Percentiles rank a stretch among this genome's conserved stretches.
Conservation (phyloP, 106 monocot genomes). For the Dioscorea dumetorum region DNA sequence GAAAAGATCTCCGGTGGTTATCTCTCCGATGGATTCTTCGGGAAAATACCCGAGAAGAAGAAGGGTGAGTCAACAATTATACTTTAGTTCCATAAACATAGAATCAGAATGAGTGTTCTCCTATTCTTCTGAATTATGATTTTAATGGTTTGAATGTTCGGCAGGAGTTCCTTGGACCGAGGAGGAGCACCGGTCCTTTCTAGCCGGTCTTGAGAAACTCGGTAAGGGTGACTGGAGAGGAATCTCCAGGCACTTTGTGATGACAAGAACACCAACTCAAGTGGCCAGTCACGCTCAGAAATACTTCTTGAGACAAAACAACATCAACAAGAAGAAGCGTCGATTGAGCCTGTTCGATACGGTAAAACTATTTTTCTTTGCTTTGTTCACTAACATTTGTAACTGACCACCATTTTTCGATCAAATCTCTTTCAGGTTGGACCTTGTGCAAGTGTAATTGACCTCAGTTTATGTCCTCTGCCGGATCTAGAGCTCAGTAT, state of each 20-base stretch:
- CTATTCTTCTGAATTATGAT: neutral
- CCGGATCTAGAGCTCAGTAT: conserved; percentile 17
- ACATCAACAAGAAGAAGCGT: conserved; percentile 23
- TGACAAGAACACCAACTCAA: conserved; percentile 37
- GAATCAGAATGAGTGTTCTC: neutral
- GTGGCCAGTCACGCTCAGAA: conserved; percentile 49
- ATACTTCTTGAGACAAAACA: conserved; percentile 34
- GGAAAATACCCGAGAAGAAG: conserved; percentile 26
- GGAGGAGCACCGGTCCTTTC: conserved; percentile 31
- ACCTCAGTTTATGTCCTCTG: neutral
- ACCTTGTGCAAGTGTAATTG: conserved; percentile 1
- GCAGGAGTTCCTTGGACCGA: conserved; percentile 38
- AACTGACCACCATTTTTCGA: neutral
- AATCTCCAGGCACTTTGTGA: conserved; percentile 32
- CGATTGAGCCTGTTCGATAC: conserved; percentile 33
- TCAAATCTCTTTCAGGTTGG: conserved; percentile 10
- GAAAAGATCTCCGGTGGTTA: conserved; percentile 18
- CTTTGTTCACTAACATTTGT: neutral
- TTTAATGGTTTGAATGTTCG: neutral
- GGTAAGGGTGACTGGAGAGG: conserved; percentile 44
- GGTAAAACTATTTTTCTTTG: neutral
- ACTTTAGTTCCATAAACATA: neutral
- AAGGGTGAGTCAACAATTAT: conserved; percentile 17
- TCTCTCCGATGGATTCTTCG: conserved; percentile 32
- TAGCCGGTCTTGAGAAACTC: conserved; percentile 27